These are phyloP conservation scores for Cucurbita moschata DNA, from an alignment of 306 rosid genomes.

Conservation along the genomic window DNA sequence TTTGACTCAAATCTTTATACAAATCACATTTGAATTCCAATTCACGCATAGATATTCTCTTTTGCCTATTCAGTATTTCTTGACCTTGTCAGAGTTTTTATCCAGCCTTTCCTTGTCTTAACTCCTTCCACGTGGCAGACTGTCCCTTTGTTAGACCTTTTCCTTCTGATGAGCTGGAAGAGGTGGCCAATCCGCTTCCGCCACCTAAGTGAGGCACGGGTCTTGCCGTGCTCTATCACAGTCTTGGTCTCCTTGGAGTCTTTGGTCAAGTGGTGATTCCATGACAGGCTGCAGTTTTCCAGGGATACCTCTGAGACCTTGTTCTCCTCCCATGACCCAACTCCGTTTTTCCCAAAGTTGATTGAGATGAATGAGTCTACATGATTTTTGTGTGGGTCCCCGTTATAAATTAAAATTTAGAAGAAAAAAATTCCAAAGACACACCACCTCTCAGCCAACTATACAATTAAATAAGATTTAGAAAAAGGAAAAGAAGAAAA, in stretches of 20 bases:
- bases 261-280: slow-evolving; percentile 34
- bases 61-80: slow-evolving; percentile 41
- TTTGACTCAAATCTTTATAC: not conserved
- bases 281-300: slow-evolving; percentile 44
- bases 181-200: slow-evolving; percentile 79
- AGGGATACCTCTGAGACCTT: slow-evolving; percentile 45
- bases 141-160: slow-evolving; percentile 42
- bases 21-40: not conserved
- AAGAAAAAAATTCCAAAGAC: not conserved
- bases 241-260: slow-evolving; percentile 40
- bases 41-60: not conserved
- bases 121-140: slow-evolving; percentile 76
- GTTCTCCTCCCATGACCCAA: slow-evolving; percentile 84
- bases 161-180: slow-evolving; percentile 77
- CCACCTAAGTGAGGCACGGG: slow-evolving; percentile 72
- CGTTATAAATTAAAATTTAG: not conserved
- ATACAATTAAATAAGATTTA: not conserved
- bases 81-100: slow-evolving; percentile 71
- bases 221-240: slow-evolving; percentile 73
- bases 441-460: not conserved
- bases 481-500: not conserved
- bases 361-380: slow-evolving; percentile 93
- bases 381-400: slow-evolving; percentile 7
- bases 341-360: slow-evolving; percentile 82
- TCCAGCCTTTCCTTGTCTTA: slow-evolving; percentile 77